Percentiles rank a stretch among this genome's conserved stretches.
These are phyloP conservation scores for Gracilaria domingensis DNA, from an alignment of 23 red algal species.

Conservation along the genomic window DNA sequence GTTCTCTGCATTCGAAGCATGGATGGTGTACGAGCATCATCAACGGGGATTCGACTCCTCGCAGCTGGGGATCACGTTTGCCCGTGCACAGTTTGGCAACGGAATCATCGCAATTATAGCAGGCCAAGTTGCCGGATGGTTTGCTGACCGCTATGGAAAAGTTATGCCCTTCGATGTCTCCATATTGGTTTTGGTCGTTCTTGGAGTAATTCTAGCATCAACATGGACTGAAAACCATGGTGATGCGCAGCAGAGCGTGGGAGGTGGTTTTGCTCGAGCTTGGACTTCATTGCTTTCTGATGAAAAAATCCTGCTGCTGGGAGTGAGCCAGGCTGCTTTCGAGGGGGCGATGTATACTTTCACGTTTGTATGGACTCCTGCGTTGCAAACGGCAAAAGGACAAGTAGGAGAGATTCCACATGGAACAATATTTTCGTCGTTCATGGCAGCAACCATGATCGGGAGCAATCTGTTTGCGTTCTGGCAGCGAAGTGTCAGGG, in stretches of 20 bases:
- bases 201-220: conserved; percentile 32
- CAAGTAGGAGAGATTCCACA: conserved; percentile 70
- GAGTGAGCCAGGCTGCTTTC: conserved; percentile 82
- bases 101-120: conserved; percentile 84
- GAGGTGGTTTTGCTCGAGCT: conserved; percentile 54
- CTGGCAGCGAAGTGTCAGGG: not conserved
- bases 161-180: conserved; percentile 93
- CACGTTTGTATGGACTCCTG: conserved; percentile 96
- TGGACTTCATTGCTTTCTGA: conserved; percentile 59
- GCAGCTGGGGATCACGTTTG: conserved; percentile 69
- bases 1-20: conserved; percentile 89
- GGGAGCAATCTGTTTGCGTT: conserved; percentile 79
- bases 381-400: conserved; percentile 60
- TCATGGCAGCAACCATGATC: conserved; percentile 91
- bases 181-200: conserved; percentile 60
- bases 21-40: conserved; percentile 87
- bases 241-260: conserved; percentile 38
- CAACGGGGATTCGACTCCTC: conserved; percentile 51
- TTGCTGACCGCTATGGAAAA: conserved; percentile 72
- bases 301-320: conserved; percentile 67
- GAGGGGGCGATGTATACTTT: conserved; percentile 96
- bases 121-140: conserved; percentile 78
- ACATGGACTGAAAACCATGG: conserved; percentile 88
- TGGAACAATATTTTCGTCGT: conserved; percentile 87
- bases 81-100: conserved; percentile 83